Base-by-base conservation (phyloP, 1,139 yeast genomes). In the Lodderomyces metapsilosis region DNA sequence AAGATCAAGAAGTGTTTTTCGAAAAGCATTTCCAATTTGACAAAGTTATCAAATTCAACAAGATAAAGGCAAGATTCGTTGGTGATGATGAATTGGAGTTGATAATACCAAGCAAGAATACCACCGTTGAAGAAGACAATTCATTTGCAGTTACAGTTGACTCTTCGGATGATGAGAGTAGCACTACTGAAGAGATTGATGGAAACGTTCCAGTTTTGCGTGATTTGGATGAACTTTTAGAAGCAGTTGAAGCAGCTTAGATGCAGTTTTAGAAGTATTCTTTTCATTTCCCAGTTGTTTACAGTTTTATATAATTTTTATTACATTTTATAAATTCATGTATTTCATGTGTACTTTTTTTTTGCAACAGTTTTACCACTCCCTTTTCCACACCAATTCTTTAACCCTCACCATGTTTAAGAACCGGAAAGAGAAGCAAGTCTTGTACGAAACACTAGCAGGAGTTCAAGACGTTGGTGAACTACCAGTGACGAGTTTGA, bases 21-120 rank as follows among this genome's bases (percentile, higher is more conserved):
- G 76, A 71, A 53, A 72, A 72, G 57, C 71, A 67, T 46, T 71
- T 71, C 54, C 66, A 66, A 48, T 72, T 72, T 51, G 76, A 68
- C 45, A 70, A 71, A 55, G 43, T 62, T 36, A 61, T 72, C 50
- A 68, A 67, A 46, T 65, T 60, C 40, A 62, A 66, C 37, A 61
- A 67, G 51, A 70, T 72, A 49, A 61, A 58, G 45, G 77, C 77
- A 20, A 59, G 58, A 43, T 68, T 69, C 49, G 49, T 65, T 43
- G 60, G 59, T 32, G 64, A 66, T 32, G 71, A 64, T 44, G 77
- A 71, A 56, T 66, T 72, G 45, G 76, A 70, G 57, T 59, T 72
- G 47, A 62, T 63, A 41, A 67, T 72, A 47, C 78, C 78, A 39
- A 66, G 65, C 45, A 64, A 66, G 42, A 56, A 58, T 37, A 58